Evolutionary conservation across 1,284 basidiomycete genomes (phyloP), one percentile per base, ranked within the genome.

Genomic region (Athelia sp.): DNA sequence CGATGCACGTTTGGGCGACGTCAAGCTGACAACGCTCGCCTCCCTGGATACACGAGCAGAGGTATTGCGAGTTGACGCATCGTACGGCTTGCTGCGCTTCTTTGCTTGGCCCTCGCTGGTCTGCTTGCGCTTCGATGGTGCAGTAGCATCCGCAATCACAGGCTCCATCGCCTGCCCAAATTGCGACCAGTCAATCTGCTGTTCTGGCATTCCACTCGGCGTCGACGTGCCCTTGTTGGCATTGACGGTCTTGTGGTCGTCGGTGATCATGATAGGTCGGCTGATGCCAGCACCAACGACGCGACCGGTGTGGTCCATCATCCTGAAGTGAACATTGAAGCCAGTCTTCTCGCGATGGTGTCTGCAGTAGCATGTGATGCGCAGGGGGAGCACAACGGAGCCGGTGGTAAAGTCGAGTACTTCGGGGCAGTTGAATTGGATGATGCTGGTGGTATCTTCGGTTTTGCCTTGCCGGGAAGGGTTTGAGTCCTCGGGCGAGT

Each of bases 331-430:
- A 56, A 99, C 86, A 64, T 89, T 86, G 71, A 99, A 99, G 1
- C 97, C 97, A 44, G 90, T 76, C 72, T 98, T 98, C 71, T 99
- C 97, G 53, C 93, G 87, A 70, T 99, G 97, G 73, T 99, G 97
- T 47, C 97, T 87, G 62, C 97, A 99, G 68, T 99, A 99, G 71
- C 97, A 99, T 6, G 97, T 98, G 56, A 99, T 93, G 44, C 97
- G 84, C 45, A 98, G 86, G 2, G 97, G 97, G 15, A 99, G 75
- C 17, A 92, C 80, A 13, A 87, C 87, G 34, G 91, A 90, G 29
- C 97, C 97, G 17, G 86, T 79, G 14, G 85, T 87, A 62, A 99
- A 93, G 59, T 94, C 90, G 46, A 98, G 79, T 48, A 93, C 81
- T 59, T 97, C 91, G 0, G 92, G 81, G 60, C 95, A 98, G 63